Conservation (phyloP, 495 filamentous ascomycete species). For the Pyrenopolyporus hunteri region DNA sequence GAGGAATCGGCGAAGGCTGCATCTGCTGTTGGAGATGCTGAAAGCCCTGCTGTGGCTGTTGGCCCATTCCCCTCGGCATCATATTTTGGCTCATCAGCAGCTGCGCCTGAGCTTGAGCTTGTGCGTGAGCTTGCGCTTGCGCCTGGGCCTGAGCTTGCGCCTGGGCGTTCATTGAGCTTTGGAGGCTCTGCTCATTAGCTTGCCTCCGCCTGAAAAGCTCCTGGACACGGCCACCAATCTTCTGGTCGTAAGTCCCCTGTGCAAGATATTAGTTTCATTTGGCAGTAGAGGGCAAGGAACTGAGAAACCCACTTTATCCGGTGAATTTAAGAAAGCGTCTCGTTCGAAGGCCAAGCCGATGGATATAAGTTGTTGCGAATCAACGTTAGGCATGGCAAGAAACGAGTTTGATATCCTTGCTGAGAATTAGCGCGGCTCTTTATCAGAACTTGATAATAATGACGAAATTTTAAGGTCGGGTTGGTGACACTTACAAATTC, state of each 20-base stretch:
- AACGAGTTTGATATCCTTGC: slow-evolving; percentile 49
- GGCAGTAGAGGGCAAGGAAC: not conserved
- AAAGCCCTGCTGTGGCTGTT: slow-evolving; percentile 51
- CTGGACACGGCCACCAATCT: slow-evolving; percentile 36
- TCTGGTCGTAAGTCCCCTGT: slow-evolving; percentile 49
- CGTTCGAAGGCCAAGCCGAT: slow-evolving; percentile 50
- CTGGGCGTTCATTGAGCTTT: slow-evolving; percentile 49
- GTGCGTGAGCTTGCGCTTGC: slow-evolving; percentile 27
- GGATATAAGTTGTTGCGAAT: slow-evolving; percentile 42
- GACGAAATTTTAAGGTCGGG: not conserved
- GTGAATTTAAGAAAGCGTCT: slow-evolving; percentile 47
- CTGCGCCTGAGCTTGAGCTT: slow-evolving; percentile 48
- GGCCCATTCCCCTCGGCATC: slow-evolving; percentile 50
- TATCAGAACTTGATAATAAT: not conserved
- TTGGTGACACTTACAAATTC: slow-evolving; percentile 42
- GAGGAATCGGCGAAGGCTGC: slow-evolving; percentile 52
- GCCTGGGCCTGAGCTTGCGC: slow-evolving; percentile 7
- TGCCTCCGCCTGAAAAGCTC: slow-evolving; percentile 51
- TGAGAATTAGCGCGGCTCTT: slow-evolving; percentile 18
- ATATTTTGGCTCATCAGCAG: slow-evolving; percentile 56
- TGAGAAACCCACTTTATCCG: slow-evolving; percentile 49
- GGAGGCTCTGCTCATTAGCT: slow-evolving; percentile 48
- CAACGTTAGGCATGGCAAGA: slow-evolving; percentile 44
- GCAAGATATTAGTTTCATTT: slow-evolving; percentile 20
- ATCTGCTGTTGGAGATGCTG: slow-evolving; percentile 57